Evolutionary conservation across 2,329 filamentous ascomycete genomes (phyloP).

Genomic region (Berkeleyomyces basicola): DNA sequence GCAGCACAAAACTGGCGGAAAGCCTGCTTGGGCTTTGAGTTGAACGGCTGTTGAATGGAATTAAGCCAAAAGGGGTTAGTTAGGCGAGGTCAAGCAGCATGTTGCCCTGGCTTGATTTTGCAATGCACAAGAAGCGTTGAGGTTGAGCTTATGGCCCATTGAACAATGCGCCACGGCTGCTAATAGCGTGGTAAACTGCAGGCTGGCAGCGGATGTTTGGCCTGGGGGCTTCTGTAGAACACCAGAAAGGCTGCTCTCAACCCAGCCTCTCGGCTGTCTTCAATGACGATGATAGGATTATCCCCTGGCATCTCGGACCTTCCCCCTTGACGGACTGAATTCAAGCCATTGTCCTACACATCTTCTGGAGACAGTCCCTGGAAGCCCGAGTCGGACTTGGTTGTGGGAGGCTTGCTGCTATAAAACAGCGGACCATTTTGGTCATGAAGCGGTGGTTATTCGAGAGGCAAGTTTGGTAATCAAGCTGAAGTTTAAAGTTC

Average conservation of each 20-base stretch:
- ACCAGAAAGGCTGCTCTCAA: background rate
- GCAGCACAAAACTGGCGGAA: background rate
- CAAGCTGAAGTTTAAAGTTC: background rate
- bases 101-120: slow-evolving; percentile 1
- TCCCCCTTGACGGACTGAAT: background rate
- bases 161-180: background rate
- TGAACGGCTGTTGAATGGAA: slow-evolving; percentile 6
- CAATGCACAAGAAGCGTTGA: slow-evolving; percentile 12
- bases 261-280: background rate
- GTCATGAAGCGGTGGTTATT: too few relatives aligned
- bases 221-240: background rate
- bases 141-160: slow-evolving; percentile 8
- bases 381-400: background rate
- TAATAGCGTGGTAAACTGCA: background rate
- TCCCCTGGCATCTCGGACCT: background rate
- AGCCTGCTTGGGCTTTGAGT: background rate
- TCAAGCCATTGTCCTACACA: background rate
- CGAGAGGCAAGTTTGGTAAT: background rate
- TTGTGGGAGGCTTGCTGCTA: background rate
- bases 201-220: background rate
- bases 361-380: background rate
- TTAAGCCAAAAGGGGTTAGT: slow-evolving; percentile 3
- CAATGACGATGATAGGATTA: background rate
- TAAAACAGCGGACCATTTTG: too few relatives aligned
- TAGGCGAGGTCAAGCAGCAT: background rate